Base-by-base conservation (phyloP, 305 asterid species). In the Andrographis paniculata region DNA sequence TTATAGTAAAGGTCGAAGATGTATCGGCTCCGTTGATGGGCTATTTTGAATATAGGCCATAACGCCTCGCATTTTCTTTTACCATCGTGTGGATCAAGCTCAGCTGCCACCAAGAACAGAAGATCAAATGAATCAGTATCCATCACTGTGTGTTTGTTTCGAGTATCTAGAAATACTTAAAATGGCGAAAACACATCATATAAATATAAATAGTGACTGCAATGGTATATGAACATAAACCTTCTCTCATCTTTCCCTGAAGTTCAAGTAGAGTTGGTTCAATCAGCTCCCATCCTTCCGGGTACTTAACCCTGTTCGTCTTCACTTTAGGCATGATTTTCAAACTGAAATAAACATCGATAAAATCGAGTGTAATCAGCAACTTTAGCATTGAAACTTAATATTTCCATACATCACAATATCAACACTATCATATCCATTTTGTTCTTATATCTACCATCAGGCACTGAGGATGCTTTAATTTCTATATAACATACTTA, bases 41-140 rank as follows among this genome's bases (percentile, higher is more conserved):
- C 92, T 45, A 84, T 78, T 61, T 80, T 84, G 59, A 84, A 84
- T 42, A 84, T 84, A 31, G 95, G 95, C 95, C 95, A 80, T 74
- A 84, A 23, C 20, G 65, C 77, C 66, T 84, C 93, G 6, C 93
- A 84, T 64, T 80, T 84, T 56, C 92, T 71, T 67, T 75, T 77
- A 17, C 79, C 79, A 75, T 84, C 92, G 63, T 80, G 75, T 28
- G 92, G 79, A 56, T 84, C 92, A 60, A 72, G 76, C 63, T 84
- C 94, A 59, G 92, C 94, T 80, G 83, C 43, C 14, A 50, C 0
- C n/a, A 17, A 20, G 23, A 50, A 14, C 1, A 4, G 4, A 19
- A 12, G 56, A 35, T 20, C 23, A 35, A 59, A 35, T 21, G 27
- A 35, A n/a, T 13, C 1, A 37, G n/a, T n/a, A n/a, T n/a, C n/a